Evolutionary conservation across 192 early-diverging fungal species (phyloP), one percentile per base, ranked within the genome.

Genomic region (Powellomyces hirtus): DNA sequence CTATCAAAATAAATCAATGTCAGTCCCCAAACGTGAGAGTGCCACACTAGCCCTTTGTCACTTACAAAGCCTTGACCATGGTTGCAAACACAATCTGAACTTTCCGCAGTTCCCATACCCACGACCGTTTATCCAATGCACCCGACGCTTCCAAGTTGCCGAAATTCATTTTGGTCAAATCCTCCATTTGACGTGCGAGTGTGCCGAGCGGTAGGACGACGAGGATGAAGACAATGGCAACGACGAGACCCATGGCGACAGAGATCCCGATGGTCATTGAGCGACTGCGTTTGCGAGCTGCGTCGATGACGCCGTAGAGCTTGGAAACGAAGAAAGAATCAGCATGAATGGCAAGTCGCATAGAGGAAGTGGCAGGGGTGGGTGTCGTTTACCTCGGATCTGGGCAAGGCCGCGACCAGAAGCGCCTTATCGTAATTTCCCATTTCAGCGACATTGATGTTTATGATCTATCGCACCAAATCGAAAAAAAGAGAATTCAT

Each of bases 101-200:
- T 2, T 56, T 14, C 6, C 53, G 24, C 5, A 56, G 2, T 45
- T 64, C 62, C 62, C 62, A 64, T 2, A 64, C 46, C 62, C 24
- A 45, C 24, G 44, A 50, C 24, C 62, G 62, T 26, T 2, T 4
- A 27, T 64, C 62, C 42, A 66, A 37, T 16, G 42, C 1, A 20
- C 52, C 37, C 5, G 64, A 66, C 5, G 34, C 1, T 26, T 66
- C 64, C 18, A 66, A 31, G 0, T 50, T 56, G 14, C 37, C 34
- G 33, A 66, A 66, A 36, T 66, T 53, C 13, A 66, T 35, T 31
- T 66, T 66, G 5, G 64, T 66, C 13, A 66, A 27, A 34, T 4
- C 24, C 4, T 16, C 50, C 66, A 68, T 68, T 24, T 36, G 26
- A 24, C 7, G n/a, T 11, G 42, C 66, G 4, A 68, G 36, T 7